Evolutionary conservation across 2,329 filamentous ascomycete species (phyloP).

Genomic region (Aureobasidium sp.): DNA sequence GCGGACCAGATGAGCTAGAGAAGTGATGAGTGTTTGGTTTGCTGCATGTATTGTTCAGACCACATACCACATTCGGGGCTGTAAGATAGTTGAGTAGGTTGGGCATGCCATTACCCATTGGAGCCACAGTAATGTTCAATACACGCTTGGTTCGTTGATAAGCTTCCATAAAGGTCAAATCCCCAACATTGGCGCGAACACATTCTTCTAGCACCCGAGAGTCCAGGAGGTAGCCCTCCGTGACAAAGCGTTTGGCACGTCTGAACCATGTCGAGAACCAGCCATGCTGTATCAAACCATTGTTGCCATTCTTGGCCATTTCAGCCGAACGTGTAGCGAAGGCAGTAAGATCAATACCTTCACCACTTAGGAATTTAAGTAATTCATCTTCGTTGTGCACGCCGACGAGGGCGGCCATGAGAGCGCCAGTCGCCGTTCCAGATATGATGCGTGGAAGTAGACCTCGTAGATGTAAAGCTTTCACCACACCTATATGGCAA

Average conservation of each 20-base stretch:
- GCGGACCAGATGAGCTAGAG: constrained; percentile 69
- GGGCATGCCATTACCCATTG: constrained; percentile 66
- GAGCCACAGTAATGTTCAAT: constrained; percentile 84
- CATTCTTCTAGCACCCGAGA: constrained; percentile 75
- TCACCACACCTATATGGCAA: constrained; percentile 85
- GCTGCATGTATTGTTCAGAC: not conserved
- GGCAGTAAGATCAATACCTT: constrained; percentile 73
- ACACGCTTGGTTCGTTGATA: constrained; percentile 78
- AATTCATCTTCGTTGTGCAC: constrained; percentile 84
- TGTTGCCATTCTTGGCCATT: constrained; percentile 19
- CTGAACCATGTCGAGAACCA: constrained; percentile 54
- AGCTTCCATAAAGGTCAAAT: constrained; percentile 89
- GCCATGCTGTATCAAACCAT: constrained; percentile 24
- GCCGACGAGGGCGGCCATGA: constrained; percentile 82
- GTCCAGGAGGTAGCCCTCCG: constrained; percentile 78
- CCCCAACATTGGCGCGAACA: constrained; percentile 75
- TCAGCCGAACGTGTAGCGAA: constrained; percentile 49
- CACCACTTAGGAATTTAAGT: constrained; percentile 65
- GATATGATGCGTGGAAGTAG: constrained; percentile 84
- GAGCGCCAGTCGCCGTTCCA: constrained; percentile 80
- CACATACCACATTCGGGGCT: constrained; percentile 78
- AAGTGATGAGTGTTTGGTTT: not conserved
- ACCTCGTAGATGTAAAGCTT: constrained; percentile 72
- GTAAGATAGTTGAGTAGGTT: constrained; percentile 88
- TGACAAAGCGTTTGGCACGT: constrained; percentile 60